These are phyloP conservation scores for Cubamyces sp. DNA, from an alignment of 768 basidiomycete species.

Conservation along the genomic window DNA sequence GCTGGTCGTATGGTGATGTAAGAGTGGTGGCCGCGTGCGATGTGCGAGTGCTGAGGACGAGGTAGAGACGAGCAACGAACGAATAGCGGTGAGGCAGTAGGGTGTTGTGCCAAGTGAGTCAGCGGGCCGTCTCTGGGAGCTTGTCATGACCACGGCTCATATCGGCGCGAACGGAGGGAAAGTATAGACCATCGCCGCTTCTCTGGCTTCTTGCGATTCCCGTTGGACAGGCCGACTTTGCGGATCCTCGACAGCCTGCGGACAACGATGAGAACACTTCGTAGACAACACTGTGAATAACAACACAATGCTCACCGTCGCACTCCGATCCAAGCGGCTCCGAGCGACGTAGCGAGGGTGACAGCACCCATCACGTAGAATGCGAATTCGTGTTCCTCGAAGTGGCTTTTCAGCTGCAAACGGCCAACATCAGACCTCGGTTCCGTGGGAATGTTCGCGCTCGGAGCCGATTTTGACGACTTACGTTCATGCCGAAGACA, in stretches of 20 bases:
- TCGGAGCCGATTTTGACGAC: slow-evolving; percentile 35
- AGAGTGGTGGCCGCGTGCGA: background rate
- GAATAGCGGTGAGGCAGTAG: background rate
- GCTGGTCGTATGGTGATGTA: slow-evolving; percentile 6
- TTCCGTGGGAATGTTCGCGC: slow-evolving; percentile 1
- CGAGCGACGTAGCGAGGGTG: slow-evolving; percentile 23
- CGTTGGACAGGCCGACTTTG: slow-evolving; percentile 34
- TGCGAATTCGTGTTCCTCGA: slow-evolving; percentile 34
- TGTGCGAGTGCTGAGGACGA: background rate
- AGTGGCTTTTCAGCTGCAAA: slow-evolving; percentile 31
- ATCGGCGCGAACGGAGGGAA: slow-evolving; percentile 25
- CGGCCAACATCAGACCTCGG: slow-evolving; percentile 34
- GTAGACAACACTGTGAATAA: background rate
- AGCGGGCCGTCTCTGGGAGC: background rate
- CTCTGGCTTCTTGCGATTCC: slow-evolving; percentile 23
- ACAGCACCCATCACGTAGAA: slow-evolving; percentile 32
- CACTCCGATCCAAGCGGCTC: slow-evolving; percentile 31
- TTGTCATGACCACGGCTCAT: slow-evolving; percentile 17
- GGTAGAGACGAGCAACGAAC: slow-evolving; percentile 1
- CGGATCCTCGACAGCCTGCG: slow-evolving; percentile 33
- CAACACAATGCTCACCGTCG: slow-evolving; percentile 21
- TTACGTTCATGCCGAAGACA: slow-evolving; percentile 95
- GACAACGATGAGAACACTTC: background rate
- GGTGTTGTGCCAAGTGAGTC: background rate
- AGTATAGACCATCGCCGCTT: slow-evolving; percentile 27